phyloP scores from a whole-genome alignment of 208 protist genomes.

The Leishmania arabica region DNA sequence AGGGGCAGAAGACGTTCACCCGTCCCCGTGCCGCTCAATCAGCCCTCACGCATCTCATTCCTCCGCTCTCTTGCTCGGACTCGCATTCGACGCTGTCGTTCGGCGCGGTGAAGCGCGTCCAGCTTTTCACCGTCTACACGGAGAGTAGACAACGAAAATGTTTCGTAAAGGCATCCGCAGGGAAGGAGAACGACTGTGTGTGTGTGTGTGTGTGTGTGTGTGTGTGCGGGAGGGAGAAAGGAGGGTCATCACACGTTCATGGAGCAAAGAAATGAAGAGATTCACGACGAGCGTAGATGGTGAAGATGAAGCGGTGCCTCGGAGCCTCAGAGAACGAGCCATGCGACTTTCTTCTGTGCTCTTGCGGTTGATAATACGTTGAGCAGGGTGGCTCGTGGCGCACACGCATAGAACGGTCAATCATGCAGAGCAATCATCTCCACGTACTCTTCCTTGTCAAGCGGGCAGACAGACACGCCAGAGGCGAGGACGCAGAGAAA shows the following conservation, averaged over 20 bases:
- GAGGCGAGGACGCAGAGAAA: background rate
- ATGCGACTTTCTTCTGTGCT: background rate
- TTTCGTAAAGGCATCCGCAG: background rate
- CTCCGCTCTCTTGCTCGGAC: background rate
- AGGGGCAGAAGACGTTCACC: background rate
- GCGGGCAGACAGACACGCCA: background rate
- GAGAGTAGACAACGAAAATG: background rate
- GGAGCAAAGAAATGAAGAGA: background rate
- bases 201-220: too few species aligned
- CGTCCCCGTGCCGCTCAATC: background rate
- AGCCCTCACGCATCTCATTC: background rate
- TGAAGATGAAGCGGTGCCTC: background rate
- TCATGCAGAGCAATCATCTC: background rate
- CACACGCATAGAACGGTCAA: background rate
- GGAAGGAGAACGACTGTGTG: background rate
- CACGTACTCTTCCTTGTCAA: background rate
- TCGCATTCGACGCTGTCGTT: background rate
- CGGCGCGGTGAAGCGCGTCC: background rate
- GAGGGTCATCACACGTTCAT: background rate
- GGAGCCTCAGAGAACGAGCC: background rate
- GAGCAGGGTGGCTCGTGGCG: background rate
- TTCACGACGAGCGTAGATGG: background rate
- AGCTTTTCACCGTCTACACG: background rate
- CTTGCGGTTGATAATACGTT: background rate
- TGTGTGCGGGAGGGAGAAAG: background rate